These are phyloP conservation scores for Penicillium sp. DNA, from an alignment of 2,329 filamentous ascomycete genomes.

Conservation along the genomic window DNA sequence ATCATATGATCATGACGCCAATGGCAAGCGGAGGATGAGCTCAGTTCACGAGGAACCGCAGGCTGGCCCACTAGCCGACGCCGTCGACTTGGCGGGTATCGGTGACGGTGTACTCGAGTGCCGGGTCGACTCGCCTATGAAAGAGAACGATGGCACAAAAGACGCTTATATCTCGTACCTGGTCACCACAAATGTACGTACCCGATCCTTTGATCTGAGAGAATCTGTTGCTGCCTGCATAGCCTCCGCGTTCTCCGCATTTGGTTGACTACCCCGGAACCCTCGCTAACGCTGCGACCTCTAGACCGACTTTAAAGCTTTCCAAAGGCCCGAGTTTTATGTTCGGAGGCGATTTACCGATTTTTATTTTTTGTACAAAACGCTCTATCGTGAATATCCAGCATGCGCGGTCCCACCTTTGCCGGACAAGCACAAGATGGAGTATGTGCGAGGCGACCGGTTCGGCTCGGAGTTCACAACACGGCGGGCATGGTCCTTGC, in stretches of 20 bases:
- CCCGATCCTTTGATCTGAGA: slow-evolving; percentile 1
- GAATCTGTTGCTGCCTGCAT: slow-evolving; percentile 19
- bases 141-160: slow-evolving; percentile 95
- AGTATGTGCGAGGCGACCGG: slow-evolving; percentile 93
- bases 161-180: slow-evolving; percentile 96
- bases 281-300: slow-evolving; percentile 13
- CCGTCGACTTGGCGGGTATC: slow-evolving; percentile 64
- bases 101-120: slow-evolving; percentile 78
- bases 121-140: slow-evolving; percentile 77
- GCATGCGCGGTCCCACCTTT: slow-evolving; percentile 91
- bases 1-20: slow-evolving; percentile 38
- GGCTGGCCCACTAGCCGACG: slow-evolving; percentile 53
- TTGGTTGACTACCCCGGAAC: not conserved
- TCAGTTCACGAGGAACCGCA: slow-evolving; percentile 48
- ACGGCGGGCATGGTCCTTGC: slow-evolving; percentile 82
- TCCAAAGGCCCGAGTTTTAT: slow-evolving; percentile 75
- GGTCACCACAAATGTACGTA: slow-evolving; percentile 79
- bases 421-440: slow-evolving; percentile 98
- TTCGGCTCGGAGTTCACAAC: slow-evolving; percentile 92
- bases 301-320: slow-evolving; percentile 91
- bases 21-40: slow-evolving; percentile 52
- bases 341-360: slow-evolving; percentile 94
- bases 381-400: slow-evolving; percentile 81
- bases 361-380: slow-evolving; percentile 95
- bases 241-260: not conserved